Percentiles rank a stretch among this genome's conserved stretches.
Conservation (phyloP, 768 basidiomycete species). For the Mycena kentingensis region DNA sequence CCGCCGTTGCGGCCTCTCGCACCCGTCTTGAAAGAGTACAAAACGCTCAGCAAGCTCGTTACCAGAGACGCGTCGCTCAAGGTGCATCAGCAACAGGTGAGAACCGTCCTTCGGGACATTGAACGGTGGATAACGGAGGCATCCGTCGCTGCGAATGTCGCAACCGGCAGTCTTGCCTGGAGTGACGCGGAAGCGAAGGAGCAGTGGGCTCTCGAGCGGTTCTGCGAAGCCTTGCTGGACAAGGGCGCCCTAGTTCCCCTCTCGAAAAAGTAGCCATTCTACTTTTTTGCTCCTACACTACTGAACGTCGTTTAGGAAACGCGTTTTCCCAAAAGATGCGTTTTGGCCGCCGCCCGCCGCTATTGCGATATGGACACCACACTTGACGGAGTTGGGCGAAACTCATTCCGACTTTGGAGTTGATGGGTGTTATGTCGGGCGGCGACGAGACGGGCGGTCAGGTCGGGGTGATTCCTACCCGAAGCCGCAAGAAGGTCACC, state of each 20-base stretch:
- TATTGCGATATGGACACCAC: slow-evolving; percentile 63
- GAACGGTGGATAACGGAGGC: slow-evolving; percentile 83
- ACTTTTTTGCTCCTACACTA: slow-evolving; percentile 47
- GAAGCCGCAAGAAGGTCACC: too few relatives aligned
- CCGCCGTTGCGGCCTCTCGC: slow-evolving; percentile 54
- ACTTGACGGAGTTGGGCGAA: slow-evolving; percentile 57
- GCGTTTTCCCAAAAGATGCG: slow-evolving; percentile 40
- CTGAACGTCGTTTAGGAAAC: slow-evolving; percentile 63
- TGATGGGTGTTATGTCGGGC: too few relatives aligned
- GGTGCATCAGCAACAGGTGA: slow-evolving; percentile 50
- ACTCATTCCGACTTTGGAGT: slow-evolving; percentile 62
- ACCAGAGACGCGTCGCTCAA: slow-evolving; percentile 66
- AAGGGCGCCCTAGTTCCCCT: slow-evolving; percentile 79
- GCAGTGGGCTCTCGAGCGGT: slow-evolving; percentile 63
- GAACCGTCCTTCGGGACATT: slow-evolving; percentile 55
- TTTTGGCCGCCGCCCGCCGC: slow-evolving; percentile 54
- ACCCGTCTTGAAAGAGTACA: slow-evolving; percentile 77
- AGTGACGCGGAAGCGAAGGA: slow-evolving; percentile 57
- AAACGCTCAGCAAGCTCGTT: slow-evolving; percentile 60
- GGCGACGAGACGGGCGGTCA: too few relatives aligned
- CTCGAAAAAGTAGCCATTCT: slow-evolving; percentile 71
- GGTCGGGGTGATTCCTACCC: too few relatives aligned
- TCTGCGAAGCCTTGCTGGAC: slow-evolving; percentile 69
- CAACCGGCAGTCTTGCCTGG: slow-evolving; percentile 53
- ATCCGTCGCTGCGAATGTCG: slow-evolving; percentile 58